A percentile compares a stretch with the other conserved stretches of the same genome.
These are phyloP conservation scores for Auricularia sp. DNA, from an alignment of 768 basidiomycete genomes.

Conservation along the genomic window DNA sequence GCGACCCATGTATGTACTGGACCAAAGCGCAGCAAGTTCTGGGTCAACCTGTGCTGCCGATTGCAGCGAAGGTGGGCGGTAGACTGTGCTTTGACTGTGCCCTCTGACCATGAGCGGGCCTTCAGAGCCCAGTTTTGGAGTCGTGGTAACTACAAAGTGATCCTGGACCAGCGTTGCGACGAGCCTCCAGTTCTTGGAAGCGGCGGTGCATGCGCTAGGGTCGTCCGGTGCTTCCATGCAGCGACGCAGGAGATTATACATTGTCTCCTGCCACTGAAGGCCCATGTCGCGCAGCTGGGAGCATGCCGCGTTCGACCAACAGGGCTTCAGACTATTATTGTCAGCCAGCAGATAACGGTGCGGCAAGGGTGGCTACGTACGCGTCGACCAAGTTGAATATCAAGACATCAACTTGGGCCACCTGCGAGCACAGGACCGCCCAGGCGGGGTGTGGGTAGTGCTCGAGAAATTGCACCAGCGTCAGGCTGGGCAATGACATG, in stretches of 20 bases:
- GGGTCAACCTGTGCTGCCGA: background rate
- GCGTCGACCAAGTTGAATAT: background rate
- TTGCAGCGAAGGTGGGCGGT: background rate
- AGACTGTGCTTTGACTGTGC: background rate
- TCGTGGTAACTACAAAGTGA: background rate
- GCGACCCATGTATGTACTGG: background rate
- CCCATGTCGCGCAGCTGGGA: background rate
- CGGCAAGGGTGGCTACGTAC: no score
- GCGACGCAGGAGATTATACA: background rate
- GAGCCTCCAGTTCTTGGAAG: background rate
- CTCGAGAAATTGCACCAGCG: background rate
- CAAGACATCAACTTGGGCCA: no score
- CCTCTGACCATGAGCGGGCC: background rate
- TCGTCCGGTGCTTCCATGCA: background rate
- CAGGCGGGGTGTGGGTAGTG: background rate
- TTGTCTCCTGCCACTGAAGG: background rate
- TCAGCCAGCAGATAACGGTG: no score
- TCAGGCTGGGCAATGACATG: background rate
- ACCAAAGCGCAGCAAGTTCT: background rate
- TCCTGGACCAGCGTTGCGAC: background rate
- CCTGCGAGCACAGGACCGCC: background rate
- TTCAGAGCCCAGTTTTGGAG: background rate
- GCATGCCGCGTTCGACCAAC: background rate
- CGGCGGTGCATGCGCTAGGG: background rate
- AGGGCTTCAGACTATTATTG: background rate